Base-by-base conservation (phyloP, 2,329 filamentous ascomycete species). In the Hypoxylon sp. region DNA sequence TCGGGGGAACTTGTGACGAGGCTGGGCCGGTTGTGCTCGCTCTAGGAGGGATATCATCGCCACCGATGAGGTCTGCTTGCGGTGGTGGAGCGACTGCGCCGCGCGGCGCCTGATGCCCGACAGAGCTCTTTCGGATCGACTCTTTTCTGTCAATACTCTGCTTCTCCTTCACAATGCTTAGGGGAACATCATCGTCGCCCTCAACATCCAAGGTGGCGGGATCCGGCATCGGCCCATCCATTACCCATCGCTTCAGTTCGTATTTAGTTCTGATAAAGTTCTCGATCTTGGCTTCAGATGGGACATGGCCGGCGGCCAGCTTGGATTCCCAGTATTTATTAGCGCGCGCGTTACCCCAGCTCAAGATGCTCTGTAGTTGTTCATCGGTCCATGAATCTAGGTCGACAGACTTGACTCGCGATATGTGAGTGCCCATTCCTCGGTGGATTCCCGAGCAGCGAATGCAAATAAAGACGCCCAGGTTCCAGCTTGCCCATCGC, bases 241-340 rank as follows among this genome's bases (percentile, higher is more conserved):
- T 98, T n/a, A 94, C 92, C 96, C 96, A 99, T 83, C 97, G 88
- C 88, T 97, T 98, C 59, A 96, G 92, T 80, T 99, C 96, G 81
- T 99, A 99, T 82, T 99, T 99, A 63, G 97, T 99, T 73, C 96
- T 91, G 76, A 99, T 98, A 78, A 99, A 99, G 85, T 98, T 99
- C 87, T 99, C 96, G 75, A 99, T 98, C 87, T 99, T 99, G 73
- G 92, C 88, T 84, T 99, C 97, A 22, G 95, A 97, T 1, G 96
- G 96, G 51, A 95, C 90, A 81, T 99, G 96, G 66, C 94, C 94
- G 13, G 91, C 84, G 2, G 95, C 94, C 77, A 99, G 84, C 83
- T 98, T 99, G 70, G 93, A 89, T 82, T 99, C 97, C 95, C 95
- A 99, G 81, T 98, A 97, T 85, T 97, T 98, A 84, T 99, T 99